Base-by-base conservation (phyloP, 2,329 filamentous ascomycete genomes). In the Pseudogymnoascus sp. region DNA sequence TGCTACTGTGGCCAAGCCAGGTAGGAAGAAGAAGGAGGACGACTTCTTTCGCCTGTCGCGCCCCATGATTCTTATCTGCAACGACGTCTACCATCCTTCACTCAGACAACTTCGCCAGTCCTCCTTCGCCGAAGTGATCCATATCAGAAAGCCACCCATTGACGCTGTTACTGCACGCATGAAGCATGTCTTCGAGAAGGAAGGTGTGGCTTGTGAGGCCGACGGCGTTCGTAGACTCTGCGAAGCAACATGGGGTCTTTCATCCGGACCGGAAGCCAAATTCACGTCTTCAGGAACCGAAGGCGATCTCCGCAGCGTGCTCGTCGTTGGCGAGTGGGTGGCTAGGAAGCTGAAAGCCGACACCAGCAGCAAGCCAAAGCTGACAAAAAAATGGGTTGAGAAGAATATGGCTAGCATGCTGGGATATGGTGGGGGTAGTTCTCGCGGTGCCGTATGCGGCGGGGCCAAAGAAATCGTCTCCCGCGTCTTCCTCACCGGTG, bases 81-180 rank as follows among this genome's bases (percentile, higher is more conserved):
- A 99, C 69, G 95, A 99, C 72, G 86, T 97, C 1, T 99, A 99
- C 70, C 92, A 96, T 67, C 87, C 93, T 3, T 90, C 92, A 18
- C 80, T 99, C 39, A 84, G 92, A 28, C 92, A 90, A 0, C 79
- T 99, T 6, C 86, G 94, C n/a, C 89, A 93, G 65, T 92, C 91
- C 0, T 85, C 80, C 5, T 76, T 94, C 58, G 94, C 93, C 0
- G 94, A 99, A 72, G 86, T 97, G 38, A 87, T 99, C 20, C 92
- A 96, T 70, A 88, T 96, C 35, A 90, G 93, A 57, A 94, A 94
- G 68, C 92, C 94, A 1, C 86, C 89, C 0, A 76, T 97, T 8
- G 92, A 96, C 64, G 88, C 92, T 58, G 90, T 97, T 2, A 87
- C 96, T 3, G 80, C 82, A 6, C 86, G 94, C 12, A 81, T 97